Evolutionary conservation across 208 protist genomes (phyloP), one percentile per base, ranked within the genome.

Genomic region (Trypanosoma avium): DNA sequence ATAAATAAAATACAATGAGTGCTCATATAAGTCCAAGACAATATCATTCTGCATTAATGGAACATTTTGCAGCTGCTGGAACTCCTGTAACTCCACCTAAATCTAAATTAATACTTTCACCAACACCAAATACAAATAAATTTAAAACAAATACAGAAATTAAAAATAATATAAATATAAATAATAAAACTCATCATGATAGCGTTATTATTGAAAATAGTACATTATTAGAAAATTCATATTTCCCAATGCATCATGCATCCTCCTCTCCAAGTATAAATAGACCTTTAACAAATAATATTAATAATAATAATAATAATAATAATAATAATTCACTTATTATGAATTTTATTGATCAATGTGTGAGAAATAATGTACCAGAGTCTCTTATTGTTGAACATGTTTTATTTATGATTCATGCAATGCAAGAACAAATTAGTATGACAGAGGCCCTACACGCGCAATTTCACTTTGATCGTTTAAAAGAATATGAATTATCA

Each of bases 271-370:
- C 8, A 22, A 13, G 40, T 35, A 5, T 21, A 2, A 49, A 43
- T 19, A 15, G 9, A 35, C 4, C 46, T 42, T 2, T 24, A 53
- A 26, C 40, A 32, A 45, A 13, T 52, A 9, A 27, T 57, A 22
- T 24, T 38, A n/a, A 40, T 40, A 12, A 35, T 22, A 54, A 19
- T 26, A 53, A 54, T n/a, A 19, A 21, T 12, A 27, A 32, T 17
- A 49, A n/a, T 15, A 24, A 30, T 21, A 15, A 21, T 36, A 21
- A 27, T 19, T 90, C 81, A 1, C 49, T 78, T n/a, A 55, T 92
- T 26, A 56, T 90, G 4, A 62, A 79, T 46, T 95, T 91, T 60
- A 90, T 95, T 19, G 88, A 95, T 66, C 59, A 81, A 26, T 88
- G 82, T 60, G 57, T 92, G 15, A 43, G 43, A 21, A 47, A 70